Evolutionary conservation across 2,329 filamentous ascomycete species (phyloP).

Genomic region (Rutstroemia sp.): DNA sequence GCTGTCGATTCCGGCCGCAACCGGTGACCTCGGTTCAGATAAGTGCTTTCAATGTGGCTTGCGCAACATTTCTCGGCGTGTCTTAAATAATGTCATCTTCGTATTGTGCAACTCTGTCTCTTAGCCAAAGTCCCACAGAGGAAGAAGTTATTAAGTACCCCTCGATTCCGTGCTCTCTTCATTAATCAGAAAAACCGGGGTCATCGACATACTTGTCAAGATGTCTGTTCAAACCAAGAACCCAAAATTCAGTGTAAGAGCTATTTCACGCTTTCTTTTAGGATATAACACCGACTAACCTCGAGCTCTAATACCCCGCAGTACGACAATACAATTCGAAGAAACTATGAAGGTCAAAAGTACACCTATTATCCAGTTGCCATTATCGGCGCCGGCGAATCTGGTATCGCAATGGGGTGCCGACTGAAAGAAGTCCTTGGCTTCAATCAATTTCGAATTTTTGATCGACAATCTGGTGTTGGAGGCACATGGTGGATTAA

Average conservation of each 20-base stretch:
- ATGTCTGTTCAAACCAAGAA: not conserved
- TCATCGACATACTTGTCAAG: not conserved
- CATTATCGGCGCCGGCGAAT: slow-evolving; percentile 51
- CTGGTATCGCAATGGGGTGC: slow-evolving; percentile 52
- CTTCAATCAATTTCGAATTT: slow-evolving; percentile 51
- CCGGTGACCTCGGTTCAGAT: no score
- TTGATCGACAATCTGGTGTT: slow-evolving; percentile 48
- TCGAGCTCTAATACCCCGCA: slow-evolving; percentile 1
- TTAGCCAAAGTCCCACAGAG: no score
- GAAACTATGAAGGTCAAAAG: slow-evolving; percentile 32
- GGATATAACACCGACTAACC: no score
- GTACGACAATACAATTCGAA: slow-evolving; percentile 31
- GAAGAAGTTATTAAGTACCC: no score
- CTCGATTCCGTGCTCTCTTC: no score
- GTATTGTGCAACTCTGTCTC: no score
- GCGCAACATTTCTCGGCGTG: no score
- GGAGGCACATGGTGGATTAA: slow-evolving; percentile 51
- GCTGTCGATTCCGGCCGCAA: no score
- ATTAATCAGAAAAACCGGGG: no score
- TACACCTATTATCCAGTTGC: slow-evolving; percentile 36
- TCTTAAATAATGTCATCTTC: no score
- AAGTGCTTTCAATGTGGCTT: no score
- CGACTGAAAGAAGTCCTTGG: slow-evolving; percentile 44
- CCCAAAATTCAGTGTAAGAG: not conserved
- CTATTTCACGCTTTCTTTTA: not conserved